Evolutionary conservation across 345 rosid species (phyloP), one percentile per base, ranked within the genome.

Genomic region (Mallotus nudiflorus): DNA sequence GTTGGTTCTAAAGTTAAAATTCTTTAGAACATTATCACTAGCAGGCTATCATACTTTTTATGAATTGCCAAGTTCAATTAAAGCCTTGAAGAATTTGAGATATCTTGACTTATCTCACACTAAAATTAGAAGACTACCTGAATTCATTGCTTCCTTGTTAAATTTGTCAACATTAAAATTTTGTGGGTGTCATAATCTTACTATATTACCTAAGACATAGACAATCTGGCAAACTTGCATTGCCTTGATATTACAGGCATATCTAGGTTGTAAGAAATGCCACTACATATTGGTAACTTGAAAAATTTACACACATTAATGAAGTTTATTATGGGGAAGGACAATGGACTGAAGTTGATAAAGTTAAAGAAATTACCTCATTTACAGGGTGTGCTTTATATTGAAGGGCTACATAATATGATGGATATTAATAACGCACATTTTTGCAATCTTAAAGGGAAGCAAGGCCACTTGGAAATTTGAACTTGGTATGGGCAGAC

Each of bases 331-430:
- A n/a, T n/a, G n/a, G n/a, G n/a, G n/a, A 0, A 49, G n/a, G 53
- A 18, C n/a, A 18, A 49, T 49, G 0, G 53, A 18, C 22, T 20
- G 53, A 18, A 18, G n/a, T 18, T 20, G 53, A 4, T 12, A 18
- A 18, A 9, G 24, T 24, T 5, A 12, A 5, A 15, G 53, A n/a
- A n/a, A n/a, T n/a, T n/a, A n/a, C 16, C n/a, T 49, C 25, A 18
- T 24, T n/a, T 33, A 9, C 33, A 54, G 15, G 51, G 71, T 14
- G 0, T 22, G 22, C 22, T 67, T 37, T 4, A 6, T 5, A 67
- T 67, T 28, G 6, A 15, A 22, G 50, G 50, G 7, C 19, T 67
- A 12, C 50, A 67, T 8, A 67, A 67, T 40, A 31, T 67, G 59
- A 49, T 25, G 12, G 55, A 67, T 22, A 28, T 56, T 52, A 5